Conservation (phyloP, 2,329 filamentous ascomycete genomes). For the Trichoderma semiorbis region DNA sequence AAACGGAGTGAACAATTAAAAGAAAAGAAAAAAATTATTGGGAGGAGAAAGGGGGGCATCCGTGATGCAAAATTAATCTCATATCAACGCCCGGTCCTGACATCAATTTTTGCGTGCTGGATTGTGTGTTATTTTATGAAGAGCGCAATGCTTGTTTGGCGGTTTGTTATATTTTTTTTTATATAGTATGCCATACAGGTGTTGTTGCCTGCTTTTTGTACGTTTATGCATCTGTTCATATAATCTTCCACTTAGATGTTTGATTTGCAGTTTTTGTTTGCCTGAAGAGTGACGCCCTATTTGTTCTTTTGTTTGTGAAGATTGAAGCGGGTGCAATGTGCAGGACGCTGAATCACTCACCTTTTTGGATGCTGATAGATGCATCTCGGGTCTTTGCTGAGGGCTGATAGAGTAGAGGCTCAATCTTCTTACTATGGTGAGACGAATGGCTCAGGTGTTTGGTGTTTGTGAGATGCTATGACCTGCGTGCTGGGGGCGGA, state of each 20-base stretch:
- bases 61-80: constrained; percentile 2
- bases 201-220: neutral
- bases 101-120: neutral
- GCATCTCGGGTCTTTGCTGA: too few species aligned
- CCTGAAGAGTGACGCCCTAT: neutral
- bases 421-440: too few species aligned
- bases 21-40: neutral
- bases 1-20: neutral
- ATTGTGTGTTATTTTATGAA: neutral
- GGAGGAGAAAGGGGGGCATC: neutral
- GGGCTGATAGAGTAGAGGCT: too few species aligned
- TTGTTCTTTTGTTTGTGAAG: neutral
- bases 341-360: too few species aligned
- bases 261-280: neutral
- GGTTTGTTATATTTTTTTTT: neutral
- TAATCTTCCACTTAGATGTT: constrained; percentile 11
- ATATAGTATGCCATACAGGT: neutral
- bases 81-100: neutral
- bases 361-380: too few species aligned
- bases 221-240: constrained; percentile 10
- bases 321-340: too few species aligned
- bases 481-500: too few species aligned
- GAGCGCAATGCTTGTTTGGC: neutral
- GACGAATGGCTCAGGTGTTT: too few species aligned
- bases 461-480: too few species aligned